Evolutionary conservation across 2,329 filamentous ascomycete species (phyloP), one percentile per base, ranked within the genome.

Genomic region (Septoria petroselini): DNA sequence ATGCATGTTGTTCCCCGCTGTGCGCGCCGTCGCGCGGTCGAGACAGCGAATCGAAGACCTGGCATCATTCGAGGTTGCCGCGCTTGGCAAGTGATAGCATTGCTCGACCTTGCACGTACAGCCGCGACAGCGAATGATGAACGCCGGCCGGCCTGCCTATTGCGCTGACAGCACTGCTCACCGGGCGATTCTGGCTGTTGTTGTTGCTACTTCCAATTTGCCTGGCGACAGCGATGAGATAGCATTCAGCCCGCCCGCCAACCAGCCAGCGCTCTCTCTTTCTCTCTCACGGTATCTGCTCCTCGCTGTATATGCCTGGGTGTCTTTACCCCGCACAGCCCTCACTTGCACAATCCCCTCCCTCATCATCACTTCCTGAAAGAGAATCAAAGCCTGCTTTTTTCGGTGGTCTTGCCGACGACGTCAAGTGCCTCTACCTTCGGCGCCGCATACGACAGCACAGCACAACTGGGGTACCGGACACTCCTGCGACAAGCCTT

Each of bases 371-470:
- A 30, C 41, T 43, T 50, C 41, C 47, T 30, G 19, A 41, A 47
- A 17, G 41, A 50, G 51, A 33, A 41, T 23, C 40, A 21, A 50
- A 52, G 50, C 54, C 54, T 53, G 52, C 57, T 57, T 53, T 55
- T 48, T 27, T 48, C 9, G 38, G 18, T 35, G 47, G 38, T 37
- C 23, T 53, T 34, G 44, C n/a, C n/a, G n/a, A 41, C 58, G 49
- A 59, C 50, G 53, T 60, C 54, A 57, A 53, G 46, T 37, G 42
- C 40, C 27, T 41, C 35, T 37, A 37, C 23, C 33, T 49, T 38
- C n/a, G n/a, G 37, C 58, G 55, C 56, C 54, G 53, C 55, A 58
- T 57, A 55, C 58, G 55, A 55, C 52, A 55, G 53, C 35, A 34
- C 39, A 39, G 34, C 41, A 31, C 8, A 34, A 41, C 39, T 44